Conservation (phyloP, 768 basidiomycete genomes). For the Russula emetica region DNA sequence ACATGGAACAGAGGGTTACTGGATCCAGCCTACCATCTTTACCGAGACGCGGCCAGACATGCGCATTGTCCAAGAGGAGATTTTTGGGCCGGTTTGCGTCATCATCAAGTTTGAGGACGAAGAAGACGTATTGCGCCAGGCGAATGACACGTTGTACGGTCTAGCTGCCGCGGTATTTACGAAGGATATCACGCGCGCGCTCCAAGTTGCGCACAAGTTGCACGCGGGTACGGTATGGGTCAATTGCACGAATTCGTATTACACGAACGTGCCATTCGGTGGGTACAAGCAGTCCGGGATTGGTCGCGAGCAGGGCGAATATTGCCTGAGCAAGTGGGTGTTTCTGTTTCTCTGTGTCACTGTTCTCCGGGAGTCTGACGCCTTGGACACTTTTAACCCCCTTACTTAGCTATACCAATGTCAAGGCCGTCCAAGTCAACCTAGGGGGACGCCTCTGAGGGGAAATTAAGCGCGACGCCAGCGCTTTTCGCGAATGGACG, state of each 20-base stretch:
- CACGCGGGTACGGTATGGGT: conserved; percentile 82
- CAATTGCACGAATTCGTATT: conserved; percentile 40
- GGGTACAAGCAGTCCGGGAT: conserved; percentile 68
- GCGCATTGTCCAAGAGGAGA: conserved; percentile 56
- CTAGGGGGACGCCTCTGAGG: conserved; percentile 14
- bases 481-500: background rate
- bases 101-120: conserved; percentile 62
- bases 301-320: conserved; percentile 60
- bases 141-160: conserved; percentile 86
- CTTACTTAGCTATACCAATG: conserved; percentile 21
- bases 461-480: background rate
- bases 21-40: conserved; percentile 60
- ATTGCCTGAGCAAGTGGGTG: conserved; percentile 39
- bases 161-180: conserved; percentile 87
- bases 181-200: conserved; percentile 67
- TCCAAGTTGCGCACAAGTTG: conserved; percentile 66
- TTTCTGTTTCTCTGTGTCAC: background rate
- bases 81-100: conserved; percentile 69
- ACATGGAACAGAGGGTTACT: conserved; percentile 55
- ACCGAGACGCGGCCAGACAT: conserved; percentile 51
- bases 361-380: background rate
- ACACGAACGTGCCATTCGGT: conserved; percentile 54
- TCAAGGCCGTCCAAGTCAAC: conserved; percentile 26
- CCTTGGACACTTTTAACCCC: background rate
- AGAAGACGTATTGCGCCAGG: conserved; percentile 61